Base-by-base conservation (phyloP, 805 yeast species). In the Kluyveromyces nonfermentans region DNA sequence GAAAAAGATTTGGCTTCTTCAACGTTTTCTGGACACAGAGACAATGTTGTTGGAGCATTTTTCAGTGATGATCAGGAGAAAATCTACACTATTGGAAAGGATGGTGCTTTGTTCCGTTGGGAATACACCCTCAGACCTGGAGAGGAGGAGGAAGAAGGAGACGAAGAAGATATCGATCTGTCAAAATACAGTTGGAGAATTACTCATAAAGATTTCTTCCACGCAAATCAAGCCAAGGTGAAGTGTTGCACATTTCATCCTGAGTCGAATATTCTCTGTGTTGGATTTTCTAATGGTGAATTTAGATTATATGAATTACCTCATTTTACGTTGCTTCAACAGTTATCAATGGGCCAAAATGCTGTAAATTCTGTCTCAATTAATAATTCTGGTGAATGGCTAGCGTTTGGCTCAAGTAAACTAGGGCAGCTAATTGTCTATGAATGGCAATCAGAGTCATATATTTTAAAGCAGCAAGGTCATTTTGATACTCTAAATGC, bases 381-480 rank as follows among this genome's bases (percentile, higher is more conserved):
- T 33, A 93, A 90, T 61, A 64, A 71, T 2, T 70, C 89, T 6
- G 98, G 98, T 30, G 98, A 93, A 63, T 93, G 98, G 98, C 70
- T 93, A 28, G 95, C 96, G 0, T 85, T 93, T 63, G 98, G 98
- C 4, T 88, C 97, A 0, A 67, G 87, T 30, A 81, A 80, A 57
- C 64, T 85, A 22, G 98, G 98, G n/a, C 98, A 93, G 65, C 68
- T 93, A 46, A 67, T 93, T 45, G 98, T 93, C 0, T 93, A 95
- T 71, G 98, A 93, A 71, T 93, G 98, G 98, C 96, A 93, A 67
- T 85, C 95, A 4, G 98, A 93, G 62, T 85, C 96, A 0, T 93
- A 90, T 59, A 83, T 93, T 38, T 70, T 93, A 51, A 89, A 90
- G 60, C 98, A 93, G 61, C 98, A 93, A 65, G 97, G 97, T 19